phyloP scores from a whole-genome alignment of 73 alveolate species.

The Paramecium octaurelia region DNA sequence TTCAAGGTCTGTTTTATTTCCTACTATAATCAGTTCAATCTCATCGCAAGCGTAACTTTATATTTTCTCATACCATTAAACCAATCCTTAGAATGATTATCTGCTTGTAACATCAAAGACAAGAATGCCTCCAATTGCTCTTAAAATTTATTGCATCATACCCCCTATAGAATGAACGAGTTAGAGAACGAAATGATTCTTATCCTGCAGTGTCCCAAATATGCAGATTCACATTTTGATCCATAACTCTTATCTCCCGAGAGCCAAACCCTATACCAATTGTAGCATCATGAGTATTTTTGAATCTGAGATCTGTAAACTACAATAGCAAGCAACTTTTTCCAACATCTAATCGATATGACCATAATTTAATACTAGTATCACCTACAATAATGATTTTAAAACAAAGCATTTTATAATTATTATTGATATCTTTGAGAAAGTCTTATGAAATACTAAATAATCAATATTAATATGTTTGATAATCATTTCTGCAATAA shows the following conservation, averaged over 20 bases:
- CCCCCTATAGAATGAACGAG: neutral
- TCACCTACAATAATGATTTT: neutral
- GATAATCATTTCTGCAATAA: neutral
- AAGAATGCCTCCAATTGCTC: conserved; percentile 53
- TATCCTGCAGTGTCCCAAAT: conserved; percentile 35
- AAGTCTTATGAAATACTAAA: neutral
- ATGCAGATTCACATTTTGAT: neutral
- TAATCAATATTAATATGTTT: neutral
- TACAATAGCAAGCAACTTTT: conserved; percentile 66
- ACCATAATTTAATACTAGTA: neutral
- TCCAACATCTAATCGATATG: conserved; percentile 54
- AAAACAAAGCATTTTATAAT: neutral
- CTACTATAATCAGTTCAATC: conserved; percentile 42
- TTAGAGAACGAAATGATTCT: neutral
- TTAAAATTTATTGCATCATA: neutral
- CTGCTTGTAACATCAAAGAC: conserved; percentile 16
- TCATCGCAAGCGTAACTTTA: conserved; percentile 35
- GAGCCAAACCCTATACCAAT: conserved; percentile 73
- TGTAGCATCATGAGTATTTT: conserved; percentile 63
- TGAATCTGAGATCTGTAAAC: conserved; percentile 68
- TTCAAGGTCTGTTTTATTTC: conserved; percentile 67
- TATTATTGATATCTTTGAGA: neutral
- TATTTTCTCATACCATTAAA: conserved; percentile 37
- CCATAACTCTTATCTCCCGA: neutral
- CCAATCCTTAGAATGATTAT: conserved; percentile 35